These are phyloP conservation scores for Penicillium sclerotiorum DNA, from an alignment of 2,329 filamentous ascomycete genomes.

Conservation along the genomic window DNA sequence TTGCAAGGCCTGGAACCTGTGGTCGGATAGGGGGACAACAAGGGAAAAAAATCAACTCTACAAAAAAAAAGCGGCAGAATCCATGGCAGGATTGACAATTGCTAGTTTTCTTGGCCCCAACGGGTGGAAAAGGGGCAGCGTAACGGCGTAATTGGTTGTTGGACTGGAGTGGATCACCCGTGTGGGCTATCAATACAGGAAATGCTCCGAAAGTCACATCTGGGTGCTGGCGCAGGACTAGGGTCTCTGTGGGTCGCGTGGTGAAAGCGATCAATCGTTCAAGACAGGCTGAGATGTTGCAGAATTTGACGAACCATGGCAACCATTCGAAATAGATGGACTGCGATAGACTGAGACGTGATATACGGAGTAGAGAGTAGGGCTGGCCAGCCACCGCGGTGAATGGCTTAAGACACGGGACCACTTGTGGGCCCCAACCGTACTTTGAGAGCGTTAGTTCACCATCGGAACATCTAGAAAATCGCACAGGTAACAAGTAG, in stretches of 20 bases:
- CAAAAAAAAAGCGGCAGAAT: slow-evolving; percentile 8
- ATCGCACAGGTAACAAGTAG: too few species aligned
- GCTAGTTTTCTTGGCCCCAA: slow-evolving; percentile 12
- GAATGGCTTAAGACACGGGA: slow-evolving; percentile 25
- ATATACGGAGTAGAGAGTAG: slow-evolving; percentile 12
- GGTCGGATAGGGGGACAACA: neutral
- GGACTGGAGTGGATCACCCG: slow-evolving; percentile 15
- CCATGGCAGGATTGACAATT: slow-evolving; percentile 15
- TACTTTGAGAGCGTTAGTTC: slow-evolving; percentile 13
- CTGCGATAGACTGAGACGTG: neutral
- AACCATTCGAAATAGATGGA: slow-evolving; percentile 1
- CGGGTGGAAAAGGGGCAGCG: slow-evolving; percentile 20
- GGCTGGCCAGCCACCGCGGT: slow-evolving; percentile 22
- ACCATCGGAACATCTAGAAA: slow-evolving; percentile 10
- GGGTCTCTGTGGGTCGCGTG: slow-evolving; percentile 3
- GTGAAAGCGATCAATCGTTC: slow-evolving; percentile 7
- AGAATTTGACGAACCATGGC: slow-evolving; percentile 1
- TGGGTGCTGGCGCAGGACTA: neutral
- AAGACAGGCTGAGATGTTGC: neutral
- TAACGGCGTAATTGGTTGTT: slow-evolving; percentile 14
- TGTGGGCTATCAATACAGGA: slow-evolving; percentile 28
- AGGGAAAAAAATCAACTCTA: neutral
- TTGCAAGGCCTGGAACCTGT: slow-evolving; percentile 1
- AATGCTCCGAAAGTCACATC: slow-evolving; percentile 21
- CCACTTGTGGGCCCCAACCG: slow-evolving; percentile 17